These are phyloP conservation scores for Lepidopterella palustris DNA, from an alignment of 495 filamentous ascomycete species.

Conservation along the genomic window DNA sequence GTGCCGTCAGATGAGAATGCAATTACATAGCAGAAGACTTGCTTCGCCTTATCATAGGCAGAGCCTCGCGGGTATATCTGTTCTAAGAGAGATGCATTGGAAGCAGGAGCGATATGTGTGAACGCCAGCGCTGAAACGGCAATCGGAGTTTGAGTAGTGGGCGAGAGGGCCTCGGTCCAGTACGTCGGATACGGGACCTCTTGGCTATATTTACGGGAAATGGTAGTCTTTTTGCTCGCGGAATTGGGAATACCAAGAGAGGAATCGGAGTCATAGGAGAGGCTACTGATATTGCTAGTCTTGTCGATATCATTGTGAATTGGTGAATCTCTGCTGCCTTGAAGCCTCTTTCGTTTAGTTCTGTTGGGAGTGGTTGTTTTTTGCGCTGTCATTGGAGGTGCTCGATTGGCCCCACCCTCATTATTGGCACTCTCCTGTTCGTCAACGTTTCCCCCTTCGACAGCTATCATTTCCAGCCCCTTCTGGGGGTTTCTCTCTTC, in stretches of 20 bases:
- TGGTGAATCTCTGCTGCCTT: conserved; percentile 34
- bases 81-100: conserved; percentile 59
- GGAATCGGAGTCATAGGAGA: conserved; percentile 19
- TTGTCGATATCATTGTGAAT: conserved; percentile 28
- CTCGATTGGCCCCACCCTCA: background rate
- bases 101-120: conserved; percentile 11
- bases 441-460: background rate
- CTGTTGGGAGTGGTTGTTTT: background rate
- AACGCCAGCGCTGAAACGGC: conserved; percentile 44
- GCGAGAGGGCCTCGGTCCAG: conserved; percentile 86
- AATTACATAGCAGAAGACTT: conserved; percentile 87
- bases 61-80: conserved; percentile 76
- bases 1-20: conserved; percentile 78
- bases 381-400: background rate
- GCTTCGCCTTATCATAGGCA: conserved; percentile 76
- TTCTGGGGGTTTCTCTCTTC: conserved; percentile 55
- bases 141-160: conserved; percentile 67
- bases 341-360: conserved; percentile 19
- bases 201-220: conserved; percentile 49
- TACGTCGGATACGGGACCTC: conserved; percentile 81
- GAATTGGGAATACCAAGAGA: conserved; percentile 3
- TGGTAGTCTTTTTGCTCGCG: conserved; percentile 32
- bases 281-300: conserved; percentile 24
- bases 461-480: conserved; percentile 27
- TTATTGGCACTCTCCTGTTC: background rate